These are phyloP conservation scores for Liriodendron chinense DNA, from an alignment of 164 flowering plant species.

Conservation along the genomic window DNA sequence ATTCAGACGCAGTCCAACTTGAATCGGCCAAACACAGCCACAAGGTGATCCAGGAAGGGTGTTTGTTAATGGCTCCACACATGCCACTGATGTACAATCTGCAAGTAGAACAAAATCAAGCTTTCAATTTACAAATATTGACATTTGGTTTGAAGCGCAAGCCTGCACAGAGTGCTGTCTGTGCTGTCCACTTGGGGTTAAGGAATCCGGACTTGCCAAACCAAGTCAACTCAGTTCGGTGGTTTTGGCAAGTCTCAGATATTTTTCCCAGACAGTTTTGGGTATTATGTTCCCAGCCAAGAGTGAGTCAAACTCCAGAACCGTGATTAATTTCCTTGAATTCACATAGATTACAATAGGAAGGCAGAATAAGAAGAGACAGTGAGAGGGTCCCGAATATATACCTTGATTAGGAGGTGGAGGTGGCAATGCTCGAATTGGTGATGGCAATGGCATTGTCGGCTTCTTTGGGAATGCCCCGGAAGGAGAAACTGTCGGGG, in stretches of 20 bases:
- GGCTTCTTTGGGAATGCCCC: slow-evolving; percentile 30
- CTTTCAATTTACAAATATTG: slow-evolving; percentile 4
- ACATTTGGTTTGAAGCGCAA: too few species aligned
- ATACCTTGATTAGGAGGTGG: slow-evolving; percentile 80
- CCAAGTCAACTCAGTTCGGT: too few species aligned
- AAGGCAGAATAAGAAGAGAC: not conserved
- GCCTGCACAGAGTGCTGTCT: too few species aligned
- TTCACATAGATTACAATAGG: too few species aligned
- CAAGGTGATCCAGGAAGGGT: slow-evolving; percentile 82
- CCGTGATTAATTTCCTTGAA: not conserved
- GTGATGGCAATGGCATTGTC: slow-evolving; percentile 30
- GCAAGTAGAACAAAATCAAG: slow-evolving; percentile 18
- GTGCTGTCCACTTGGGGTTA: too few species aligned
- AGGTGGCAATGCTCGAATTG: slow-evolving; percentile 53
- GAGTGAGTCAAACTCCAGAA: not conserved
- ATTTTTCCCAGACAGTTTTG: too few species aligned
- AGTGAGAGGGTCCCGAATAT: not conserved
- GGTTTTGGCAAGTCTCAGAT: too few species aligned
- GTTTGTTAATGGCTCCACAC: slow-evolving; percentile 66
- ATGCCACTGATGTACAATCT: slow-evolving; percentile 58
- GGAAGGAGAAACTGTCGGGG: slow-evolving; percentile 41
- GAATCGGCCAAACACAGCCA: slow-evolving; percentile 72
- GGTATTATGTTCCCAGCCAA: too few species aligned
- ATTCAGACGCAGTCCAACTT: slow-evolving; percentile 64
- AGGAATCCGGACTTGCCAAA: too few species aligned